Conservation (phyloP, 1,284 basidiomycete genomes). For the Marasmius tenuissimus region DNA sequence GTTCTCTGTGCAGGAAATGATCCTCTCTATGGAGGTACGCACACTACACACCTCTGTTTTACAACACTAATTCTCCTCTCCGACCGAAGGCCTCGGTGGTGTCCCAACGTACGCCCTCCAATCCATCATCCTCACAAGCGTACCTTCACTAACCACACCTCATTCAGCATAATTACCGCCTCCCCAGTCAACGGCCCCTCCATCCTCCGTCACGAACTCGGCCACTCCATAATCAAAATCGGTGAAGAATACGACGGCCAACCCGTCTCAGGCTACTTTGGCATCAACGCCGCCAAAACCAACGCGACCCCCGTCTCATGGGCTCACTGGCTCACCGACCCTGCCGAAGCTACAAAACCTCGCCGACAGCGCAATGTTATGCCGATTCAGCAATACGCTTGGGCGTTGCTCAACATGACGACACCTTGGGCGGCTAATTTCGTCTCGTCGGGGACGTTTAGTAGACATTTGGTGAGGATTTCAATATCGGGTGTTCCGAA, state of each 20-base stretch:
- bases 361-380: slow-evolving; percentile 73
- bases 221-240: slow-evolving; percentile 77
- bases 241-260: slow-evolving; percentile 90
- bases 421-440: slow-evolving; percentile 63
- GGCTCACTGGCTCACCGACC: slow-evolving; percentile 66
- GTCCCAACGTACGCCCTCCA: slow-evolving; percentile 68
- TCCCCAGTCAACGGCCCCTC: slow-evolving; percentile 78
- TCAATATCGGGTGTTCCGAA: slow-evolving; percentile 75
- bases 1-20: slow-evolving; percentile 67
- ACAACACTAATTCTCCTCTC: slow-evolving; percentile 5
- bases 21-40: slow-evolving; percentile 75
- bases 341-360: slow-evolving; percentile 20
- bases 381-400: slow-evolving; percentile 75
- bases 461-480: slow-evolving; percentile 65
- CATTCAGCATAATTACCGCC: slow-evolving; percentile 70
- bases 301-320: slow-evolving; percentile 54
- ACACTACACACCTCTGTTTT: not conserved
- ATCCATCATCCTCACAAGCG: not conserved
- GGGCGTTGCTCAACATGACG: slow-evolving; percentile 67
- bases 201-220: slow-evolving; percentile 81
- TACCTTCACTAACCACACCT: not conserved
- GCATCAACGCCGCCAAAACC: slow-evolving; percentile 63
- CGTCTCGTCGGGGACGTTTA: slow-evolving; percentile 64
- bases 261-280: slow-evolving; percentile 65
- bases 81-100: slow-evolving; percentile 67